A percentile compares a stretch with the other conserved stretches of the same genome.
These are phyloP conservation scores for Boletus rubropictus DNA, from an alignment of 768 basidiomycete species.

Conservation along the genomic window DNA sequence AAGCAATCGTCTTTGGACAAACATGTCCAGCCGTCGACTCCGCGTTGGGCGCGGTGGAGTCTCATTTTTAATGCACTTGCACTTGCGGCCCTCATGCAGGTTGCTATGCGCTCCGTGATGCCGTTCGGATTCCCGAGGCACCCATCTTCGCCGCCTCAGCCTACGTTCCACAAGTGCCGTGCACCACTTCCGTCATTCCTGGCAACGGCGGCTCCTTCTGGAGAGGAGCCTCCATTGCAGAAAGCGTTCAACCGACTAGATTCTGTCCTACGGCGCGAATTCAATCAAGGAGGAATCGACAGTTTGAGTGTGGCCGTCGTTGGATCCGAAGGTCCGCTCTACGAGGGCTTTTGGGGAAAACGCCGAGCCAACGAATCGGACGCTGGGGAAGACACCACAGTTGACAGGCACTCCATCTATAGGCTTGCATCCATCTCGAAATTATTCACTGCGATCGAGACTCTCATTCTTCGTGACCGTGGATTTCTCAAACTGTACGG, in stretches of 20 bases:
- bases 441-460: slow-evolving; percentile 45
- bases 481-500: slow-evolving; percentile 38
- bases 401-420: slow-evolving; percentile 44
- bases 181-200: slow-evolving; percentile 17
- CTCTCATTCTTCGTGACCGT: slow-evolving; percentile 42
- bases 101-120: background rate
- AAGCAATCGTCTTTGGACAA: background rate
- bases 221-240: slow-evolving; percentile 6
- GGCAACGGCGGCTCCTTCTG: slow-evolving; percentile 12
- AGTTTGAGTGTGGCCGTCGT: slow-evolving; percentile 47
- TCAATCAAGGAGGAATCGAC: slow-evolving; percentile 37
- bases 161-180: slow-evolving; percentile 6
- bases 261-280: slow-evolving; percentile 12
- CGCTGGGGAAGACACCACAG: slow-evolving; percentile 14
- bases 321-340: slow-evolving; percentile 40
- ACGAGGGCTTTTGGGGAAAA: slow-evolving; percentile 40
- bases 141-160: background rate
- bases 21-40: background rate
- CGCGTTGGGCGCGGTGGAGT: slow-evolving; percentile 16
- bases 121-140: background rate
- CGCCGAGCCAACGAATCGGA: slow-evolving; percentile 41
- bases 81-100: slow-evolving; percentile 11
- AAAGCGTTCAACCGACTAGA: slow-evolving; percentile 6
- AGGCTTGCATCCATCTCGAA: slow-evolving; percentile 50
- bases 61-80: slow-evolving; percentile 10